Evolutionary conservation across 148 eudicot genomes (phyloP).

Genomic region (Pharnaceum exiguum): DNA sequence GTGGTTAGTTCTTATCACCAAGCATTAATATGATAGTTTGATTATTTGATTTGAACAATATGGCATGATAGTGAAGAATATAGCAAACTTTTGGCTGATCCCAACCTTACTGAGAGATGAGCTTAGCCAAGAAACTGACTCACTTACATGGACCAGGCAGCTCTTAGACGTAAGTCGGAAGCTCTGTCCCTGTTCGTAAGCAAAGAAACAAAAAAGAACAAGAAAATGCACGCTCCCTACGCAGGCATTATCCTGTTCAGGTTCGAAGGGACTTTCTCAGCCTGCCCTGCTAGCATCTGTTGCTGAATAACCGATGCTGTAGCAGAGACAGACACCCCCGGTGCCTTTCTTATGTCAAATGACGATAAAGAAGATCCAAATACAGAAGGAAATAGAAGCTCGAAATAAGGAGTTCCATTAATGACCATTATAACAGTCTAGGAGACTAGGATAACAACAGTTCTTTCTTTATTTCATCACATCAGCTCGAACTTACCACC

Average conservation of each 20-base stretch:
- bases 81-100: conserved; percentile 4
- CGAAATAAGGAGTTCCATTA: conserved; percentile 15
- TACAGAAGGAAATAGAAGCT: background rate
- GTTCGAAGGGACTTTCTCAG: conserved; percentile 99
- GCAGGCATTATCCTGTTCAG: conserved; percentile 99
- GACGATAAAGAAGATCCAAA: conserved; percentile 1
- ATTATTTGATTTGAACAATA: background rate
- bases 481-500: conserved; percentile 36
- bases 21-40: background rate
- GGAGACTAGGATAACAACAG: conserved; percentile 7
- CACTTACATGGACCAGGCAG: conserved; percentile 14
- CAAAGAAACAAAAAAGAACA: conserved; percentile 38
- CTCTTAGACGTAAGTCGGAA: conserved; percentile 13
- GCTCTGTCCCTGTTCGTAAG: conserved; percentile 42
- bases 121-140: conserved; percentile 22
- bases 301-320: conserved; percentile 24
- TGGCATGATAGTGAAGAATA: background rate
- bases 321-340: conserved; percentile 93
- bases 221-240: conserved; percentile 95
- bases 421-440: conserved; percentile 17
- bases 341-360: conserved; percentile 81
- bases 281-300: conserved; percentile 43
- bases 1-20: too few relatives aligned
- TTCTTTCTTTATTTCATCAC: conserved; percentile 20
- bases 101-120: conserved; percentile 20